Base-by-base conservation (phyloP, 106 monocot species). In the Amphibolis antarctica region DNA sequence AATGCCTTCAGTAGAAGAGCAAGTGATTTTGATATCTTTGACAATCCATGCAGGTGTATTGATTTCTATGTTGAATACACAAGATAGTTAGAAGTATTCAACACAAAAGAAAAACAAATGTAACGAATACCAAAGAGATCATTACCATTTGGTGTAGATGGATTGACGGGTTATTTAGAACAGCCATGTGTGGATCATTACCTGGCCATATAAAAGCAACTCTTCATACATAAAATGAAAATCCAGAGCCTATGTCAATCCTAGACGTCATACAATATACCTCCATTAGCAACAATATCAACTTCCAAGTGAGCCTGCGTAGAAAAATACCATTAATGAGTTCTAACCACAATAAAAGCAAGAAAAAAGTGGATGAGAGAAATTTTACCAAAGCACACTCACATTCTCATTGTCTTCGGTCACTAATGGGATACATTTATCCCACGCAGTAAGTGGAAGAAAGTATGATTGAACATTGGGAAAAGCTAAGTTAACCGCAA, bases 201-300 rank as follows among this genome's bases (percentile, higher is more conserved):
- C 88, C 88, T 93, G 66, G 56, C 30, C 53, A 46, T 59, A 6
- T 43, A 36, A 61, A 18, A 73, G 18, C 19, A 57, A 49, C 60
- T 1, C 15, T n/a, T 42, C 44, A 63, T 43, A 10, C 9, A 42
- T 9, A 44, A 63, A 36, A 44, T 2, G 17, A 15, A 10, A 49
- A 24, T 9, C 5, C 11, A 2, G 36, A n/a, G 19, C 36, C 6
- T 60, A 15, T 14, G 28, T 5, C 21, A 53, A 60, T 19, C 5
- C 0, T 17, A 42, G 29, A 21, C 42, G 18, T 19, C 44, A 63
- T 9, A 26, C 4, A 26, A 14, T 27, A 46, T 71, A 93, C 93
- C 88, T 86, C 85, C 88, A 83, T 93, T 88, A 55, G 93, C 85
- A 30, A 93, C 83, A 69, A 93, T 76, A 61, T 93, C 88, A 72